Base-by-base conservation (phyloP, 768 basidiomycete species). In the Psilocybe azurescens region DNA sequence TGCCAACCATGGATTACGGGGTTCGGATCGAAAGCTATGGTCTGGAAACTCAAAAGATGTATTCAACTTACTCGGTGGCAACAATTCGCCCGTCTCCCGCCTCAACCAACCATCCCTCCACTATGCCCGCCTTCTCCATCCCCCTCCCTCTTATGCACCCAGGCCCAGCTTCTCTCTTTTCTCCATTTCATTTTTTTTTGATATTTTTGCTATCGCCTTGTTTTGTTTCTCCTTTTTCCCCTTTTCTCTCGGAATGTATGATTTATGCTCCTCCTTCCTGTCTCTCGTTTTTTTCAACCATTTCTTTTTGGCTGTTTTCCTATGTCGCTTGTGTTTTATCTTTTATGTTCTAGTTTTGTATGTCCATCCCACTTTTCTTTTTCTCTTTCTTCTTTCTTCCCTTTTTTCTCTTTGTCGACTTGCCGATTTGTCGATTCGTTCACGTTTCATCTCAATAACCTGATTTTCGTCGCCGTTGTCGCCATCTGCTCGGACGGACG, bases 161-260 rank as follows among this genome's bases (percentile, higher is more conserved):
- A 20, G 9, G 30, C 16, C 8, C 10, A 5, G 41, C 48, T 58
- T 54, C 54, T 33, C 48, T 57, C 51, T 46, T 56, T 58, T 39
- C 46, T 54, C 53, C 49, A 20, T 20, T 20, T 20, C 20, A 20
- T 20, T 20, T 20, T 46, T 18, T 59, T 60, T 48, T 36, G 33
- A 36, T 36, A 36, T 65, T 38, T 57, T 46, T 41, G 18, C 18
- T 50, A 50, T 67, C 38, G 36, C 32, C 51, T 57, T 30, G 38
- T 50, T 49, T 50, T 60, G 29, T 56, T 55, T 60, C 50, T 65
- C 24, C 61, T 29, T 24, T 51, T 11, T 51, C 0, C 52, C 24
- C 3, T 5, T 20, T 20, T 20, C 20, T 20, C 20, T 20, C 20
- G 2, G 20, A 20, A 20, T 20, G 20, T 20, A 20, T 1, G 20